Evolutionary conservation across 2,329 filamentous ascomycete species (phyloP).

Genomic region (Aspergillus transmontanensis): DNA sequence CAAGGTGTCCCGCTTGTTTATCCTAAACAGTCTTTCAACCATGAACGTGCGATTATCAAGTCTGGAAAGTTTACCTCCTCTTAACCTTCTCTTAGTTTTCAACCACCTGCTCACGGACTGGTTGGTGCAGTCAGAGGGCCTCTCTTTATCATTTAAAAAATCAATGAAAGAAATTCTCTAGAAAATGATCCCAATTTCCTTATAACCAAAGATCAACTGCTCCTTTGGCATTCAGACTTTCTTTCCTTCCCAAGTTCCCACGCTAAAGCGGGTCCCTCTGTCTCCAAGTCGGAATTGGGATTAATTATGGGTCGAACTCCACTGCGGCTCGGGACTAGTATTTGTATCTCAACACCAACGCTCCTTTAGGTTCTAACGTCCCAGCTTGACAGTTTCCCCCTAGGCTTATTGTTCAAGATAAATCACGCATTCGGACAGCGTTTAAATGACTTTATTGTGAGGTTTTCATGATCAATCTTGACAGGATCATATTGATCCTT

Average conservation of each 20-base stretch:
- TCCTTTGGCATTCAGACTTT: conserved; percentile 13
- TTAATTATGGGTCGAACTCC: conserved; percentile 30
- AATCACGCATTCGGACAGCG: background rate
- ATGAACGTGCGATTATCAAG: too few relatives aligned
- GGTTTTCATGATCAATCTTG: conserved; percentile 6
- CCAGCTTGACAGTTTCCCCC: conserved; percentile 5
- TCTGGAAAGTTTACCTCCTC: too few relatives aligned
- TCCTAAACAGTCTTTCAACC: too few relatives aligned
- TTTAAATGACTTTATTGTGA: conserved; percentile 7
- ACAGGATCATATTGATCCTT: conserved; percentile 16
- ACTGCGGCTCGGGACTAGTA: conserved; percentile 30
- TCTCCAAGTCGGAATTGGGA: conserved; percentile 14
- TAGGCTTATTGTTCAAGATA: background rate
- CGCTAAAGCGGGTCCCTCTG: conserved; percentile 29
- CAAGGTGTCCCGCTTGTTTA: background rate
- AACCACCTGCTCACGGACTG: too few relatives aligned
- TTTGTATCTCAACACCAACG: conserved; percentile 14
- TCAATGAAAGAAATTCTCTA: background rate
- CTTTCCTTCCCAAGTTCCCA: conserved; percentile 11
- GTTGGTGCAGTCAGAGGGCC: too few relatives aligned
- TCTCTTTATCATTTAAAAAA: too few relatives aligned
- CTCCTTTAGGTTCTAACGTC: conserved; percentile 27
- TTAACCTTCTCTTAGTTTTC: background rate
- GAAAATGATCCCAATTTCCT: background rate
- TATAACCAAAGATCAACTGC: conserved; percentile 6